Conservation (phyloP, 306 rosid genomes). For the Castanospermum australe region DNA sequence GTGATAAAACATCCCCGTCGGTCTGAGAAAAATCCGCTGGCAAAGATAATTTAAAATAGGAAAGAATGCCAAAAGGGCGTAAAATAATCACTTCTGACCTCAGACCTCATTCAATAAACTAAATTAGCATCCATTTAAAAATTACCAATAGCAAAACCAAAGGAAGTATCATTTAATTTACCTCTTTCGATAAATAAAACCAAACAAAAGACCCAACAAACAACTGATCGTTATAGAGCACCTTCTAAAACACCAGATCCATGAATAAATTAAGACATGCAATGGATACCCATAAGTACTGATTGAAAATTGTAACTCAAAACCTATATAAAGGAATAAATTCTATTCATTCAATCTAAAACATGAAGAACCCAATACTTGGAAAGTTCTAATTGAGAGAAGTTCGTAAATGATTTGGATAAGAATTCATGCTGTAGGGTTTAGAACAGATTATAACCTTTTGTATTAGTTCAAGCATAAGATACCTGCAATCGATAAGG, state of each 20-base stretch:
- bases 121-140: background rate
- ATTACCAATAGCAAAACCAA: conserved; percentile 8
- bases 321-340: background rate
- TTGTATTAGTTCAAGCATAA: background rate
- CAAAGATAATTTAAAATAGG: background rate
- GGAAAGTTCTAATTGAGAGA: background rate
- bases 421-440: background rate
- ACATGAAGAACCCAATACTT: background rate
- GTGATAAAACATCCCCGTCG: background rate
- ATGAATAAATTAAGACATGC: conserved; percentile 51
- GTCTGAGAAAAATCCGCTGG: background rate
- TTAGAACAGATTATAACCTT: background rate
- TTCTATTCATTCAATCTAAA: conserved; percentile 9
- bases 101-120: background rate
- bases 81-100: conserved; percentile 13
- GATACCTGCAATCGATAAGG: background rate
- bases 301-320: background rate
- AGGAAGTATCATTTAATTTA: background rate
- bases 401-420: background rate
- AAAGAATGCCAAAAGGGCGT: background rate
- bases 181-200: background rate
- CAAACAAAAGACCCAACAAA: conserved; percentile 4
- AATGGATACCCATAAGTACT: conserved; percentile 26
- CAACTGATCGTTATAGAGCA: conserved; percentile 19
- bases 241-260: conserved; percentile 65